A percentile compares a stretch with the other conserved stretches of the same genome.
Evolutionary conservation across 2,329 filamentous ascomycete genomes (phyloP).

Genomic region (Monilinia aucupariae): DNA sequence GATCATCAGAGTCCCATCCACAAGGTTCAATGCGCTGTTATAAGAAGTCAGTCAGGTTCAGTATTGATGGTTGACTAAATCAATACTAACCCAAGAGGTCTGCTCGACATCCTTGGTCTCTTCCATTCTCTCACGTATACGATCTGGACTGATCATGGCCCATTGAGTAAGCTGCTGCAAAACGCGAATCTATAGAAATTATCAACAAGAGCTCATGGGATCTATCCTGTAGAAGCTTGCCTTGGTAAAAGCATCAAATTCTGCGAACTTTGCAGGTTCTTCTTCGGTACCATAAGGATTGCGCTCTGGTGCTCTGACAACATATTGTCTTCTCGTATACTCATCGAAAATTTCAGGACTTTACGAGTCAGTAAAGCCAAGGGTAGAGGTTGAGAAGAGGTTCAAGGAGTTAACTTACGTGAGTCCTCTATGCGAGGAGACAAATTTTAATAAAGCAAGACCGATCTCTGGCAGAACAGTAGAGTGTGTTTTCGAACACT

Average conservation of each 20-base stretch:
- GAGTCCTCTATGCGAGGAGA: conserved; percentile 87
- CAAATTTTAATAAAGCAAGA: conserved; percentile 80
- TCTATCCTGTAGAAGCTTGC: conserved; percentile 46
- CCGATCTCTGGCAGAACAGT: conserved; percentile 74
- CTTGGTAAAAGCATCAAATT: conserved; percentile 79
- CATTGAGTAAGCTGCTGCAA: conserved; percentile 86
- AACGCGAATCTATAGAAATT: conserved; percentile 54
- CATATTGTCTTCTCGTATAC: conserved; percentile 83
- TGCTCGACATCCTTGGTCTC: conserved; percentile 78
- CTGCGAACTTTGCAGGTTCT: conserved; percentile 64
- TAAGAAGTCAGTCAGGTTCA: conserved; percentile 18
- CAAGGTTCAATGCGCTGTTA: conserved; percentile 68
- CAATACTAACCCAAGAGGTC: conserved; percentile 63
- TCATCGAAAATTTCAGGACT: conserved; percentile 89
- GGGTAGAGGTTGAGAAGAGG: conserved; percentile 7
- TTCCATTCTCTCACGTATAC: conserved; percentile 78
- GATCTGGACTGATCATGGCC: conserved; percentile 81
- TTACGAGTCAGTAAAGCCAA: conserved; percentile 27
- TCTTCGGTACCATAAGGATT: conserved; percentile 86
- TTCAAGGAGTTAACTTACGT: conserved; percentile 57
- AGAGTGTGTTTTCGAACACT: conserved; percentile 78
- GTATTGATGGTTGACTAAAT: not conserved
- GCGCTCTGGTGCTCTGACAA: conserved; percentile 67
- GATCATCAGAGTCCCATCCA: conserved; percentile 84
- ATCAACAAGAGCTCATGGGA: conserved; percentile 30